Evolutionary conservation across 2,329 filamentous ascomycete genomes (phyloP), one percentile per base, ranked within the genome.

Genomic region (Colletotrichum destructivum): DNA sequence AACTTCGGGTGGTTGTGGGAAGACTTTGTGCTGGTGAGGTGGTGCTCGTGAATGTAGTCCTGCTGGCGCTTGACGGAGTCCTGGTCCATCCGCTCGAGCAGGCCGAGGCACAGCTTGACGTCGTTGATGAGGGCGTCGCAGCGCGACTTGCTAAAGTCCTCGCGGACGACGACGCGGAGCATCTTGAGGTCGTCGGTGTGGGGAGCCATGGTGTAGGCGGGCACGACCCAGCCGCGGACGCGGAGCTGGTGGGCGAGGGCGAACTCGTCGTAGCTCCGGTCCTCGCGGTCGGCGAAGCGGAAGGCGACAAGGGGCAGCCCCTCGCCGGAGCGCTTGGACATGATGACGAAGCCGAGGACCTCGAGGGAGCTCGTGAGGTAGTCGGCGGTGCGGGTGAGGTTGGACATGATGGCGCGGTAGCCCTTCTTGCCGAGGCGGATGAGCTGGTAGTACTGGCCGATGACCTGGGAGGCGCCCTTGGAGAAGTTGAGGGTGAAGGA

Each of bases 401-500:
- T 98, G 78, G 91, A 88, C 96, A 98, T 98, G 86, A 98, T 98
- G 78, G 92, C 88, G 67, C 93, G 91, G 87, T 98, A 98, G 61
- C 96, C 96, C 74, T 92, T 91, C 88, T 97, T 97, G 73, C 96
- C 96, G 4, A 98, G 91, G 40, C 96, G 94, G 81, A 98, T 98
- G 79, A 98, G 89, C 84, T 98, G 95, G 86, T 98, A 98, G 86
- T 98, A 98, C 84, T 98, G 96, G 38, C 94, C 96, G 73, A 98
- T 97, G 78, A 98, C 94, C 80, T 98, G 95, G 7, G 93, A 94
- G 15, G 96, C 96, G 69, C 95, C 95, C 82, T 98, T 97, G 79
- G 94, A 97, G 87, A 98, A 98, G 87, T 98, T 98, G 71, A 98
- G 90, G 0, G 96, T 98, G 85, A 98, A 98, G 3, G 94, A 98